phyloP scores from a whole-genome alignment of 768 basidiomycete species.

The Kondoa subrosea region DNA sequence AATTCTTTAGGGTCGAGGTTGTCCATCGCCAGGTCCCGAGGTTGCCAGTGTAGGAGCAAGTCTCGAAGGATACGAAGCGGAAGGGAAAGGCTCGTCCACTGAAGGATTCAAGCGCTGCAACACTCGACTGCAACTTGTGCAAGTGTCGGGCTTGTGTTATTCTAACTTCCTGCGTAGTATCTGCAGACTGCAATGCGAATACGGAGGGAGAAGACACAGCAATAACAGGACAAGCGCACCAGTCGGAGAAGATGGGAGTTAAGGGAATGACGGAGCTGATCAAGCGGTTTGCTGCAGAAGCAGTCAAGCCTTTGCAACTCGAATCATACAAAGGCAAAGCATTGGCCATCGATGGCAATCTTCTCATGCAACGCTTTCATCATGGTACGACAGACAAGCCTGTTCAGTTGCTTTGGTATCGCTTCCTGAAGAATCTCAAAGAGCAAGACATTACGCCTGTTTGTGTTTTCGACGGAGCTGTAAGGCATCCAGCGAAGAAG shows the following conservation, averaged over 20 bases:
- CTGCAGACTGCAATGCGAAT: too few relatives aligned
- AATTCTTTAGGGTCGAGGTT: constrained; percentile 38
- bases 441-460: constrained; percentile 11
- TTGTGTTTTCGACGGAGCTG: constrained; percentile 16
- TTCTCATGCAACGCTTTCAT: constrained; percentile 6
- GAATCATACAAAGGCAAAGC: background rate
- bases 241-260: constrained; percentile 1
- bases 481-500: constrained; percentile 11
- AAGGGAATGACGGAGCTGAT: background rate
- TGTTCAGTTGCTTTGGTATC: constrained; percentile 9
- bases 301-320: background rate
- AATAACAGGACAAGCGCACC: too few relatives aligned
- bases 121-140: too few relatives aligned
- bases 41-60: too few relatives aligned
- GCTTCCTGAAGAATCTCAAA: constrained; percentile 14
- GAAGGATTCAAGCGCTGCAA: too few relatives aligned
- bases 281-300: background rate
- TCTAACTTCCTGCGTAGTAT: too few relatives aligned
- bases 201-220: too few relatives aligned
- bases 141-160: too few relatives aligned
- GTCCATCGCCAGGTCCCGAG: too few relatives aligned
- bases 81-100: too few relatives aligned
- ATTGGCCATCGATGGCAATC: constrained; percentile 6
- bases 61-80: too few relatives aligned
- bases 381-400: constrained; percentile 2